Evolutionary conservation across 2,329 filamentous ascomycete genomes (phyloP).

Genomic region (Zymoseptoria pseudotritici): DNA sequence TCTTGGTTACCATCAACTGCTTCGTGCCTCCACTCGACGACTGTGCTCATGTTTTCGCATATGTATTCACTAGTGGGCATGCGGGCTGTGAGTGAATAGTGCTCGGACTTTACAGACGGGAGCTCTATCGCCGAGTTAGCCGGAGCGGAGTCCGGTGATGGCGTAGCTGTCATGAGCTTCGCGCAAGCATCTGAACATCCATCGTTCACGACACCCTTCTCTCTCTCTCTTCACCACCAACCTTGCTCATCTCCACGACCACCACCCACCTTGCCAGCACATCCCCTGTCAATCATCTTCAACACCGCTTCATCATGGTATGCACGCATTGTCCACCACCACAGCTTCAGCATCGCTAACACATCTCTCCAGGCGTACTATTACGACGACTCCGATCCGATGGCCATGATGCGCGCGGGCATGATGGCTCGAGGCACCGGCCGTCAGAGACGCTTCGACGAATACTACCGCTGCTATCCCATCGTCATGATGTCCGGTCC

Average conservation of each 20-base stretch:
- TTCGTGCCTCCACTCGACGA: not conserved
- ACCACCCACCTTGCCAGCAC: not conserved
- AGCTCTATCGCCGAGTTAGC: not conserved
- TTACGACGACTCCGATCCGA: constrained; percentile 47
- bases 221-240: not conserved
- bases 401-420: constrained; percentile 47
- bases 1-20: too few relatives aligned
- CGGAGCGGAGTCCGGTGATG: not conserved
- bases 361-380: constrained; percentile 21
- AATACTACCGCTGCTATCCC: constrained; percentile 97
- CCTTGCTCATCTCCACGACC: not conserved
- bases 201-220: not conserved
- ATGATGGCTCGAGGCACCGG: constrained; percentile 44
- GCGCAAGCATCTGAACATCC: not conserved
- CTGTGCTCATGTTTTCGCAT: not conserved
- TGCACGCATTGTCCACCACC: not conserved
- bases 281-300: not conserved
- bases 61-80: not conserved
- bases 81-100: not conserved
- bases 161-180: not conserved
- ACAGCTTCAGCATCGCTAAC: not conserved
- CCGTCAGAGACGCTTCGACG: constrained; percentile 76
- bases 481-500: constrained; percentile 87
- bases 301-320: not conserved
- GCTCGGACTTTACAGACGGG: not conserved